Evolutionary conservation across 2,329 filamentous ascomycete species (phyloP).

Genomic region (Sporothrix globosa): DNA sequence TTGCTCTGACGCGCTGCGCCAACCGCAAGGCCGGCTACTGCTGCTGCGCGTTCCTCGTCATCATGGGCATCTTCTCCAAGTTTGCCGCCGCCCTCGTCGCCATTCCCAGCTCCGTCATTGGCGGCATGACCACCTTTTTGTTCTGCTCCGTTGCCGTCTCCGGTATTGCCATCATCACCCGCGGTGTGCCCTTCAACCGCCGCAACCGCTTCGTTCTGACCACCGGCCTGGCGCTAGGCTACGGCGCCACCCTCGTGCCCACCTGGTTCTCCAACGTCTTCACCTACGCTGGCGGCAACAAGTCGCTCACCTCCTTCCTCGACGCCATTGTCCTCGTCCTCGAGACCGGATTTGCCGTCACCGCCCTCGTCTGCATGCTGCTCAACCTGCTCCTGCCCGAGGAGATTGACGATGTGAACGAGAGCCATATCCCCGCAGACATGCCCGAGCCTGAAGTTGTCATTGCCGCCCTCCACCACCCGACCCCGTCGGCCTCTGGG

Average conservation of each 20-base stretch:
- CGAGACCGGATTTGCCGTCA: constrained; percentile 75
- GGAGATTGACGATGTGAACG: constrained; percentile 72
- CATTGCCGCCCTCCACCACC: neutral
- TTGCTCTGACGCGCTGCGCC: constrained; percentile 78
- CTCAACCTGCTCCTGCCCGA: constrained; percentile 74
- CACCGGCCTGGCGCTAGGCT: constrained; percentile 71
- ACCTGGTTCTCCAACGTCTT: constrained; percentile 73
- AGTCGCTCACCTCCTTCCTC: constrained; percentile 70
- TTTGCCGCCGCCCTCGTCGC: constrained; percentile 78
- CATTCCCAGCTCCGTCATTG: constrained; percentile 69
- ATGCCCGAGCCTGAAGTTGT: constrained; percentile 28
- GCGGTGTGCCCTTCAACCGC: constrained; percentile 71
- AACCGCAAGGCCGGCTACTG: constrained; percentile 80
- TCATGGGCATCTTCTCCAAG: constrained; percentile 83
- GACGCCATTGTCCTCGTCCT: constrained; percentile 74
- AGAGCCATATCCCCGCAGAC: constrained; percentile 38
- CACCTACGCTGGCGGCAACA: constrained; percentile 70
- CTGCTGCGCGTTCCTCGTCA: constrained; percentile 73
- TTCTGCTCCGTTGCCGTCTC: constrained; percentile 77
- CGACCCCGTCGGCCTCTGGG: neutral
- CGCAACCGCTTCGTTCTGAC: constrained; percentile 83
- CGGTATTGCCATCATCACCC: constrained; percentile 74
- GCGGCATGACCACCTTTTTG: constrained; percentile 78
- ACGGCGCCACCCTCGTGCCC: constrained; percentile 68
- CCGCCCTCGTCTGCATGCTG: constrained; percentile 71